Evolutionary conservation across 106 monocot genomes (phyloP).

Genomic region (Amphibolis antarctica): DNA sequence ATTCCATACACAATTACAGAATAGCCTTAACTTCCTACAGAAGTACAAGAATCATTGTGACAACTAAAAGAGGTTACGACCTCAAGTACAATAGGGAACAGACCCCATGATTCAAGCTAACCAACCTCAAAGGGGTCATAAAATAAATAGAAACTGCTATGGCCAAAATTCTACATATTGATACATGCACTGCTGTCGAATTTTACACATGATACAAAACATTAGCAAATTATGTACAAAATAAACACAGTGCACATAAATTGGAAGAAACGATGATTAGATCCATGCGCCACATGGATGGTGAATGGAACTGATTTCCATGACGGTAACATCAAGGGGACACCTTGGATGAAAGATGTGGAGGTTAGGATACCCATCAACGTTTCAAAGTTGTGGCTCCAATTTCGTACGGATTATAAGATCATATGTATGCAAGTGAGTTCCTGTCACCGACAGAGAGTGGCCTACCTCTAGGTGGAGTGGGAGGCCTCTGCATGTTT

Average conservation of each 20-base stretch:
- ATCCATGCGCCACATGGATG: neutral
- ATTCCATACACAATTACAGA: no score
- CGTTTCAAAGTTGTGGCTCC: no score
- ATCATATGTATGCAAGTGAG: constrained; percentile 94
- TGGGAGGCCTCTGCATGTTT: constrained; percentile 94
- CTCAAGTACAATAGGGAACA: no score
- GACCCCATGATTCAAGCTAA: neutral
- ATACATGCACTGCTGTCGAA: neutral
- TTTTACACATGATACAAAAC: neutral
- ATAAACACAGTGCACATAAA: neutral
- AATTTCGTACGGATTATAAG: no score
- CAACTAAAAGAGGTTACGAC: no score
- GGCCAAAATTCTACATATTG: neutral
- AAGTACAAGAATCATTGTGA: no score
- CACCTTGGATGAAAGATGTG: no score
- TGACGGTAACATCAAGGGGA: no score
- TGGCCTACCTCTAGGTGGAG: constrained; percentile 88
- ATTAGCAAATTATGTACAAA: constrained; percentile 2
- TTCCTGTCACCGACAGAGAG: constrained; percentile 61
- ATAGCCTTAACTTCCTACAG: no score
- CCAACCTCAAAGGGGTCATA: neutral
- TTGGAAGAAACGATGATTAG: neutral
- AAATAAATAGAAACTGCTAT: neutral
- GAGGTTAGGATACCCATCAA: no score
- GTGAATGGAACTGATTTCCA: neutral